phyloP scores from a whole-genome alignment of 2,329 filamentous ascomycete genomes.

The Cadophora gregata region DNA sequence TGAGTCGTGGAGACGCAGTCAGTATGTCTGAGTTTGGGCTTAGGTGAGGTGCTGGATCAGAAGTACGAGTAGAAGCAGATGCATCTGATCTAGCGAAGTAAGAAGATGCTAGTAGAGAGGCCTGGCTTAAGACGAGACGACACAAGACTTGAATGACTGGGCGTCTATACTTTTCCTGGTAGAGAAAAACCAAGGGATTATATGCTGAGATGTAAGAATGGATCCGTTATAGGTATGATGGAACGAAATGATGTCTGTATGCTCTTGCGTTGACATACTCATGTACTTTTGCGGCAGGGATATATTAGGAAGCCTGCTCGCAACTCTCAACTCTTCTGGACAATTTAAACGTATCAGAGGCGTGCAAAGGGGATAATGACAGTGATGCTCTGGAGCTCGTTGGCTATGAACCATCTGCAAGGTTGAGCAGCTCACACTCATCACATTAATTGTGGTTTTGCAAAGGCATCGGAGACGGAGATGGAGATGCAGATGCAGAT shows the following conservation, averaged over 20 bases:
- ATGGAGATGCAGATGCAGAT: neutral
- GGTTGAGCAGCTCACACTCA: neutral
- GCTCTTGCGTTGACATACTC: neutral
- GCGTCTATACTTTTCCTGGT: neutral
- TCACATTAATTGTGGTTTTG: conserved; percentile 4
- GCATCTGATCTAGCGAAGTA: conserved; percentile 2
- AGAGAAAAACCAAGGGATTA: neutral
- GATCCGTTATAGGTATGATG: neutral
- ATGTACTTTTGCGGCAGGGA: neutral
- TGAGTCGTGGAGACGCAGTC: neutral
- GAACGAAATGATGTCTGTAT: neutral
- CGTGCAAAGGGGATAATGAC: neutral
- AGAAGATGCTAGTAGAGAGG: neutral
- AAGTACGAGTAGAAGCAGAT: neutral
- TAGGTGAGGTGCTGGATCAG: neutral
- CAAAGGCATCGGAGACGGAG: neutral
- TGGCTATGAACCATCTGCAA: conserved; percentile 1
- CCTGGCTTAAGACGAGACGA: neutral
- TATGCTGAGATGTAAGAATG: neutral
- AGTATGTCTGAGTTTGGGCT: conserved; percentile 1
- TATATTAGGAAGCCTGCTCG: conserved; percentile 3
- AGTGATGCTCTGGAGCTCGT: conserved; percentile 6
- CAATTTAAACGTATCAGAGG: neutral
- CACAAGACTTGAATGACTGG: neutral
- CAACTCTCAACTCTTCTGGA: neutral